Conservation (phyloP, 2,329 filamentous ascomycete genomes). For the Tolypocladium tundrense region DNA sequence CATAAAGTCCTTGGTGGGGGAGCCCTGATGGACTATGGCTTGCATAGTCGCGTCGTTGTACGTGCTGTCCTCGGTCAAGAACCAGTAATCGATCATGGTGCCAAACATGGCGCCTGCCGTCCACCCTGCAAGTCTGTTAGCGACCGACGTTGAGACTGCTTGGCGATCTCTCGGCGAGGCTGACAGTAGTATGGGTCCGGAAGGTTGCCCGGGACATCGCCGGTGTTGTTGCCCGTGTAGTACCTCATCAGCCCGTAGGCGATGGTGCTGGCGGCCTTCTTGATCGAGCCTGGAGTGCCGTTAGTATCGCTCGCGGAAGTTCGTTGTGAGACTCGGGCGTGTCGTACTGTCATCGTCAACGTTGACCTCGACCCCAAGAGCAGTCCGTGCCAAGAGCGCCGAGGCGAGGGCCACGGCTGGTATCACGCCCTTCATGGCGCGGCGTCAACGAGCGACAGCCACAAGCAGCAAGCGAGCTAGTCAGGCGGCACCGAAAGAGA, state of each 20-base stretch:
- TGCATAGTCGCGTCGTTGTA: slow-evolving; percentile 52
- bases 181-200: slow-evolving; percentile 56
- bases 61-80: slow-evolving; percentile 53
- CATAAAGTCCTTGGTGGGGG: slow-evolving; percentile 53
- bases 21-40: slow-evolving; percentile 50
- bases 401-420: slow-evolving; percentile 5
- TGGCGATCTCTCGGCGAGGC: slow-evolving; percentile 18
- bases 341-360: slow-evolving; percentile 20
- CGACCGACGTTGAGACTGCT: background rate
- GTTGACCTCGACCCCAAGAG: slow-evolving; percentile 19
- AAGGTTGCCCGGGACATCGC: slow-evolving; percentile 46
- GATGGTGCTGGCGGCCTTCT: slow-evolving; percentile 34
- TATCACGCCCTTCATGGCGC: slow-evolving; percentile 1
- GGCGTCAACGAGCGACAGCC: background rate
- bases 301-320: background rate
- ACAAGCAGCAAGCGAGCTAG: background rate
- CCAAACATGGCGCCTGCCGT: slow-evolving; percentile 64
- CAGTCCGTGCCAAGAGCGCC: slow-evolving; percentile 4
- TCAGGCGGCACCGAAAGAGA: background rate
- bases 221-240: slow-evolving; percentile 49
- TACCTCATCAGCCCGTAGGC: slow-evolving; percentile 37
- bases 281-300: slow-evolving; percentile 33
- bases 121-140: slow-evolving; percentile 41
- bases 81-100: slow-evolving; percentile 62
- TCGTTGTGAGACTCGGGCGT: background rate